Base-by-base conservation (phyloP, 305 asterid species). In the Petunia hybrid region DNA sequence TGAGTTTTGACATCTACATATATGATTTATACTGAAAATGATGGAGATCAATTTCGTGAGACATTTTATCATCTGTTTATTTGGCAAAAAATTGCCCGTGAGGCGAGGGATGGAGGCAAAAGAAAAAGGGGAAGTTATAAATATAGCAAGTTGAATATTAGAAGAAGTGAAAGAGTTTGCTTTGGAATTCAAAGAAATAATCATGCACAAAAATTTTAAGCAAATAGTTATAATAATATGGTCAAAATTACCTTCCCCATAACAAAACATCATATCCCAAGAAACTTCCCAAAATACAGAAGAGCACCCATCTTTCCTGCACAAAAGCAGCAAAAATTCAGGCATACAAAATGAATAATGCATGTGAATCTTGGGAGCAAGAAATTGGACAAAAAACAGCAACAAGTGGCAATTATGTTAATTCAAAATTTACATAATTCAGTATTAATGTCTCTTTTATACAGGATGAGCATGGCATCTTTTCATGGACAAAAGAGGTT, bases 321-420 rank as follows among this genome's bases (percentile, higher is more conserved):
- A 40, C 56, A 16, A 56, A 57, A 76, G 56, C 66, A 60, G 69
- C 80, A 76, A 59, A 40, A n/a, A 12, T 51, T 73, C 78, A 73
- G 63, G 78, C 63, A 73, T 51, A 73, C 78, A 73, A 73, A 73
- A 73, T 73, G 78, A 73, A 73, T 73, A 73, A 73, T 51, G 35
- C 46, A 48, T 73, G 78, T 73, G 31, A 22, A 22, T 22, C 31
- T 0, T 22, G 31, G 31, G 31, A 22, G 78, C 62, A 73, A 51
- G 2, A 51, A 73, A 73, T 22, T 22, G 31, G 31, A 22, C 45
- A 73, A 51, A 13, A 73, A 73, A 35, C 8, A 73, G 1, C 46
- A 73, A 31, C 78, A 73, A 51, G 78, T 51, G 63, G 78, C 63
- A 0, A 73, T 35, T 48, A 48, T 48, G 31, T 22, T 22, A 22